phyloP scores from a whole-genome alignment of 2,329 filamentous ascomycete genomes.

The Sclerotiophoma versabilis region DNA sequence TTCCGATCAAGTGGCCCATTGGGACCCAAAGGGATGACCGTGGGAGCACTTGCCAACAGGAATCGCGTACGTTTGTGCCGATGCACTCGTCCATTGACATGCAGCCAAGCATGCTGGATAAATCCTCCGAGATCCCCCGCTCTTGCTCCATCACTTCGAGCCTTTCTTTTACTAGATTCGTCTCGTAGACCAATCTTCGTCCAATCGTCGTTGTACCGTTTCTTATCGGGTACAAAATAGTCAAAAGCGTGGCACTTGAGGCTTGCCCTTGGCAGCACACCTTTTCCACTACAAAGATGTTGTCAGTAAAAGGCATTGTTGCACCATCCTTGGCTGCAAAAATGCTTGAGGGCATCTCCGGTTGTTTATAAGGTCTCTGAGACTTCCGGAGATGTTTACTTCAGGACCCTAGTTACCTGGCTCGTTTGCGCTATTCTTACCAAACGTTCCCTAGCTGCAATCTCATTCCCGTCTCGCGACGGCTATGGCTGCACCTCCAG shows the following conservation, averaged over 20 bases:
- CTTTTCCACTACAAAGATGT: conserved; percentile 20
- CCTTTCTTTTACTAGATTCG: not conserved
- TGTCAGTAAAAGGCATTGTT: conserved; percentile 25
- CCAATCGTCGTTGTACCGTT: not conserved
- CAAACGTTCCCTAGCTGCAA: conserved; percentile 18
- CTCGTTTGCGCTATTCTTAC: conserved; percentile 6
- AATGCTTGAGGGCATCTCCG: conserved; percentile 10
- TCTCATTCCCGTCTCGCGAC: not conserved
- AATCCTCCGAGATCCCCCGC: not conserved
- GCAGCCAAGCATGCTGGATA: conserved; percentile 1
- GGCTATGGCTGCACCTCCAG: conserved; percentile 21
- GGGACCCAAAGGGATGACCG: not conserved
- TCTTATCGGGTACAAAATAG: conserved; percentile 11
- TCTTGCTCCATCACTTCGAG: not conserved
- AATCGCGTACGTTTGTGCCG: not conserved
- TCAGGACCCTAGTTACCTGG: conserved; percentile 11
- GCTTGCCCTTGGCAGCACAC: conserved; percentile 15
- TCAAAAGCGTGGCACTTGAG: conserved; percentile 4
- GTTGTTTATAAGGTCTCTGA: conserved; percentile 23
- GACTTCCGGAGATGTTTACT: conserved; percentile 13
- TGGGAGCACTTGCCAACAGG: not conserved
- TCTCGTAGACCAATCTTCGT: not conserved
- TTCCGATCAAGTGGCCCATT: not conserved
- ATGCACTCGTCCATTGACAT: not conserved
- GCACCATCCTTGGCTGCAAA: conserved; percentile 27